Evolutionary conservation across 345 rosid species (phyloP).

Genomic region (Hibiscus mutabilis): DNA sequence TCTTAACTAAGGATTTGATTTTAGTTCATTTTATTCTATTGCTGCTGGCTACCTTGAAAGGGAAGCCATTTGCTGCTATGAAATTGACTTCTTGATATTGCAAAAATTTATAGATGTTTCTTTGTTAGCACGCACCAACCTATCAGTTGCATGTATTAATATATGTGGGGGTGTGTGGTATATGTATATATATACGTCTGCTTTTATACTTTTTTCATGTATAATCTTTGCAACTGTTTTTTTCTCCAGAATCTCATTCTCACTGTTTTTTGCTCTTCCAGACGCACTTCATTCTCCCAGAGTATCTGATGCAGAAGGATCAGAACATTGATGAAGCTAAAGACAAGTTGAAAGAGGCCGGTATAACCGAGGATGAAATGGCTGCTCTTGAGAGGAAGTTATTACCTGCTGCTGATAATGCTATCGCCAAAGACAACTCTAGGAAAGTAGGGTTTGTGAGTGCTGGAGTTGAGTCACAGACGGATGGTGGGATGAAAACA

Average conservation of each 20-base stretch:
- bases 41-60: not conserved
- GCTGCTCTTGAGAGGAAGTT: conserved; percentile 82
- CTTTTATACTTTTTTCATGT: not conserved
- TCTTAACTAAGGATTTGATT: not conserved
- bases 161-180: not conserved
- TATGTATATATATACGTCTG: too few relatives aligned
- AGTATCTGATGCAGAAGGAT: conserved; percentile 91
- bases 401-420: conserved; percentile 39
- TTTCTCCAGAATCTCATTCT: not conserved
- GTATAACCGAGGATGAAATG: conserved; percentile 87
- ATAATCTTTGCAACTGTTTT: not conserved
- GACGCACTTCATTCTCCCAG: conserved; percentile 86
- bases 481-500: conserved; percentile 37
- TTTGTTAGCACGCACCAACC: too few relatives aligned
- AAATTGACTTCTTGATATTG: not conserved
- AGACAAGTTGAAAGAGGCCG: conserved; percentile 81
- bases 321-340: conserved; percentile 81
- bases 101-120: not conserved
- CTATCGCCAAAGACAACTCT: conserved; percentile 35
- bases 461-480: conserved; percentile 69
- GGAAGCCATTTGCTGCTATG: not conserved
- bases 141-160: not conserved
- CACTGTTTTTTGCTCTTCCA: conserved; percentile 22
- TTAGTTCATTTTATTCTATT: not conserved
- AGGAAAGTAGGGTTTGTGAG: conserved; percentile 79